Evolutionary conservation across 176 grass and related monocot species (phyloP).

Genomic region (Lolium multiflorum): DNA sequence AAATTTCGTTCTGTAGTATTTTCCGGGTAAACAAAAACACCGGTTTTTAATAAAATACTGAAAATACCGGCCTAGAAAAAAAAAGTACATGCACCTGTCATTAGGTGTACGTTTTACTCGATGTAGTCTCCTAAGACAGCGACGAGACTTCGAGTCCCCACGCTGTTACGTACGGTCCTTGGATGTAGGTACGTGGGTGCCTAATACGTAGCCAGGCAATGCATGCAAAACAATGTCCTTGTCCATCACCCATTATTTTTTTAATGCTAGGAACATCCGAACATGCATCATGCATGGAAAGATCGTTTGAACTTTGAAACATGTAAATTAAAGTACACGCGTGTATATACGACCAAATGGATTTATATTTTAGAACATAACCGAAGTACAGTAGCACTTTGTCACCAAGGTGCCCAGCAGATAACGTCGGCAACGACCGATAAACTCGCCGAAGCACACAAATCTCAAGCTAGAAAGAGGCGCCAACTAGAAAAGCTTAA

Average conservation of each 20-base stretch:
- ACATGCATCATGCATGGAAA: background rate
- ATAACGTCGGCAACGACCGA: background rate
- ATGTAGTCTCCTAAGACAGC: background rate
- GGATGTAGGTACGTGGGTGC: conserved; percentile 21
- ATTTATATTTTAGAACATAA: background rate
- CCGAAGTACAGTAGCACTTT: background rate
- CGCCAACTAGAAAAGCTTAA: too few relatives aligned
- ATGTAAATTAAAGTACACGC: background rate
- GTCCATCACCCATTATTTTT: too few relatives aligned
- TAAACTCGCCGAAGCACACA: background rate
- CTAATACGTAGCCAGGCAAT: background rate
- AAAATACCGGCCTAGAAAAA: too few relatives aligned
- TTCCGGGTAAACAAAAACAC: too few relatives aligned
- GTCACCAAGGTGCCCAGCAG: background rate
- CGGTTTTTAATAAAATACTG: too few relatives aligned
- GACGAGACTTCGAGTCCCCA: background rate
- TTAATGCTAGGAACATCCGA: background rate
- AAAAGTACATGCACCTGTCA: background rate
- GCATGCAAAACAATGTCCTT: background rate
- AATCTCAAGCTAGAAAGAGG: too few relatives aligned
- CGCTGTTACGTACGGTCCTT: background rate
- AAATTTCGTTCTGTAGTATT: too few relatives aligned
- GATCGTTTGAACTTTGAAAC: background rate
- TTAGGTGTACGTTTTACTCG: conserved; percentile 22
- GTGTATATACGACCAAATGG: background rate